These are phyloP conservation scores for Amoeboaphelidium protococcarum DNA, from an alignment of 371 early-diverging fungal species.

Conservation along the genomic window DNA sequence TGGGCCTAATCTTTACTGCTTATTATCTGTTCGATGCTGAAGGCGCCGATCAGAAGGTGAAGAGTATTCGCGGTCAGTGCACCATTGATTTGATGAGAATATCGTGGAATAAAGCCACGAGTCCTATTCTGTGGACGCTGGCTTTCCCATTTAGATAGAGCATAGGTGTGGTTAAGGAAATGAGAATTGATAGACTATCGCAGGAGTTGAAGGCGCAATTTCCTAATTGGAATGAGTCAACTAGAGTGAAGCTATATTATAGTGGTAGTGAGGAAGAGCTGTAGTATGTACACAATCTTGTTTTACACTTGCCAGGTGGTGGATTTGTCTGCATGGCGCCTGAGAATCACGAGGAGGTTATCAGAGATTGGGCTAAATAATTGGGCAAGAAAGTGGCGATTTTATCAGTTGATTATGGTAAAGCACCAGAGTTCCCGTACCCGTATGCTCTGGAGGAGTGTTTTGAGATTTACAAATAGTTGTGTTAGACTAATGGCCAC, in stretches of 20 bases:
- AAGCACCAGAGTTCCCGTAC: constrained; percentile 83
- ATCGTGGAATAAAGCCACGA: constrained; percentile 63
- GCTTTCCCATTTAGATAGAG: constrained; percentile 17
- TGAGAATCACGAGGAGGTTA: constrained; percentile 16
- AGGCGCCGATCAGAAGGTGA: constrained; percentile 53
- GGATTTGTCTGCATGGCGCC: constrained; percentile 21
- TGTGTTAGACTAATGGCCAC: constrained; percentile 32
- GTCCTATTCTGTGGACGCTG: constrained; percentile 29
- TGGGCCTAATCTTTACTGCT: constrained; percentile 41
- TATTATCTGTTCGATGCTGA: constrained; percentile 66
- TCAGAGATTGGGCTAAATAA: constrained; percentile 14
- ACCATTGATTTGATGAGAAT: constrained; percentile 63
- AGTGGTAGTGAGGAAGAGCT: constrained; percentile 16
- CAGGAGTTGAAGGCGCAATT: neutral
- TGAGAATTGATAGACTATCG: constrained; percentile 22
- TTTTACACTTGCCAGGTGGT: constrained; percentile 62
- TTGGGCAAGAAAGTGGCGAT: constrained; percentile 23
- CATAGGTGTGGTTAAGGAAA: constrained; percentile 23
- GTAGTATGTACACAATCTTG: constrained; percentile 18
- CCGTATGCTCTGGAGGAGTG: constrained; percentile 77
- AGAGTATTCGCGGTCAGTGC: constrained; percentile 9
- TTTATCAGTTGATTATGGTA: constrained; percentile 63
- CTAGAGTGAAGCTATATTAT: constrained; percentile 20
- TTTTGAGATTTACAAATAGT: constrained; percentile 50
- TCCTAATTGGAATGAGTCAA: no score